A percentile compares a stretch with the other conserved stretches of the same genome.
Conservation (phyloP, 352 stramenopile genomes). For the Achlya hypogyna region DNA sequence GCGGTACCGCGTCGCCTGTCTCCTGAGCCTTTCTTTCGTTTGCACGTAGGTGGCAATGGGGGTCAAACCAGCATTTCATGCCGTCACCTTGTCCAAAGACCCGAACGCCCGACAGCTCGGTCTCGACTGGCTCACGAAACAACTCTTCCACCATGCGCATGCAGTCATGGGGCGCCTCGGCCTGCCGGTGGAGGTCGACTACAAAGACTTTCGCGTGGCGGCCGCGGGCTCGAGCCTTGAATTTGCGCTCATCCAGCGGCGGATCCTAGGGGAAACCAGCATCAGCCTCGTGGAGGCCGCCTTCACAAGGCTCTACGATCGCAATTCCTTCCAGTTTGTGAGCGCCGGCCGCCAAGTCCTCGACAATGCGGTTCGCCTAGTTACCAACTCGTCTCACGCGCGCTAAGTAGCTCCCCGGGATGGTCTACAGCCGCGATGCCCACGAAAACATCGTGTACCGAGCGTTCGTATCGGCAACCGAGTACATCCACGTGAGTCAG, state of each 20-base stretch:
- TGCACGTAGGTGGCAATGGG: background rate
- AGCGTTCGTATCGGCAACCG: background rate
- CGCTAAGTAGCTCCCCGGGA: background rate
- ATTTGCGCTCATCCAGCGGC: background rate
- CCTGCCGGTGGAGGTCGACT: background rate
- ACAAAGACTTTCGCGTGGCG: background rate
- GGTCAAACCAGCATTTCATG: background rate
- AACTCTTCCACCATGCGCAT: background rate
- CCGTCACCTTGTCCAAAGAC: background rate
- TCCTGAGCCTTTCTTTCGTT: background rate
- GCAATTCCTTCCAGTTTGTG: background rate
- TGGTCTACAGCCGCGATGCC: background rate
- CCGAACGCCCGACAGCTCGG: background rate
- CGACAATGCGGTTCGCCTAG: background rate
- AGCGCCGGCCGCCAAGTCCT: background rate
- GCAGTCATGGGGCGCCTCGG: background rate
- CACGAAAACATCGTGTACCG: background rate
- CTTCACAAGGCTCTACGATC: background rate
- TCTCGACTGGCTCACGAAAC: background rate
- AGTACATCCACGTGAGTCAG: background rate
- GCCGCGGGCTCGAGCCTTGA: background rate
- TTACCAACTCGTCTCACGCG: background rate
- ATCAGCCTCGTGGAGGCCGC: background rate
- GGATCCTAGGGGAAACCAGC: background rate
- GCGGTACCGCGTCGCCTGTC: background rate